Base-by-base conservation (phyloP, 805 yeast species). In the Starmerella tilneyi region DNA sequence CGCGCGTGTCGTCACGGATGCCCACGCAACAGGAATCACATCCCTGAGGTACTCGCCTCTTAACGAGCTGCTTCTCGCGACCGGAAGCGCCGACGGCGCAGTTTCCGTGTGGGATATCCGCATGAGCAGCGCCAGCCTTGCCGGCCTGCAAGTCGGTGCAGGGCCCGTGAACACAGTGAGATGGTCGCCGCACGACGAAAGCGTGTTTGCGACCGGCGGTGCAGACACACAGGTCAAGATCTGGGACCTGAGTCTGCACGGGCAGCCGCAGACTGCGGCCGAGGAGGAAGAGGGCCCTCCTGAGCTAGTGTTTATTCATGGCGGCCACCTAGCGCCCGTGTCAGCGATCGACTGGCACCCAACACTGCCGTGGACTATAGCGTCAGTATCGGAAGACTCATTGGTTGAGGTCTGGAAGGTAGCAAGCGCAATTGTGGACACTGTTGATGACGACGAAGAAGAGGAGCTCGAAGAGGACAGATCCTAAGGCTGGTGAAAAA, bases 391-490 rank as follows among this genome's bases (percentile, higher is more conserved):
- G 1, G 92, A 81, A 56, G 95, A 85, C 60, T 75, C 72, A 36
- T 68, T 84, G 48, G 64, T 83, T 28, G 88, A 83, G 59, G 68
- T 85, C 6, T 85, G 92, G 92, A 78, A 73, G 57, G 79, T 82
- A 9, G 73, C 80, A 48, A 60, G 71, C 17, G 66, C 68, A 16
- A 62, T 63, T 56, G 54, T 63, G 45, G 47, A 70, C 44, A 31
- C 45, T 3, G 53, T 36, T 7, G 39, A 37, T 32, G 39, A 31
- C 16, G 28, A 24, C 23, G 33, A 38, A 16, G 31, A 21, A 13
- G 4, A 26, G 31, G 7, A 17, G 27, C 5, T 21, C 33, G 39
- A 20, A n/a, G 41, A 38, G 33, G 9, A 9, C 30, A 17, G 30
- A 22, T 24, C 31, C 13, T 6, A 9, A 16, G 17, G 31, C 32